These are phyloP conservation scores for Amphichorda felina DNA, from an alignment of 2,329 filamentous ascomycete species.

Conservation along the genomic window DNA sequence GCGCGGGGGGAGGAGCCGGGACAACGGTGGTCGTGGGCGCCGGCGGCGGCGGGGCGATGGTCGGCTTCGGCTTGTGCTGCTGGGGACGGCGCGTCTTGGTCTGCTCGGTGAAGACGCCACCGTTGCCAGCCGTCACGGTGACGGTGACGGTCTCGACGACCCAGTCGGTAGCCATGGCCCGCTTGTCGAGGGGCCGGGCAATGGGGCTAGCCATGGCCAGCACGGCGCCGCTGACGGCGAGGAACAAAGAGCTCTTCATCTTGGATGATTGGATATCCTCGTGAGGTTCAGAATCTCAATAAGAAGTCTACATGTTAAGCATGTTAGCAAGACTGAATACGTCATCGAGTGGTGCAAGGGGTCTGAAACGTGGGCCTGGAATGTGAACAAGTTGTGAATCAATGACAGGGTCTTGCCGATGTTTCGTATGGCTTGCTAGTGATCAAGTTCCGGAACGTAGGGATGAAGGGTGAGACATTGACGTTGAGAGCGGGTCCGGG, in stretches of 20 bases:
- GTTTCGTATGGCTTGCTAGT: neutral
- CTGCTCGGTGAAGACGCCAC: constrained; percentile 13
- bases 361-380: neutral
- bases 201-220: constrained; percentile 31
- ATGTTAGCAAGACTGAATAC: neutral
- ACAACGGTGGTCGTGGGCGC: constrained; percentile 4
- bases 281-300: neutral
- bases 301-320: neutral
- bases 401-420: neutral
- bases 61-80: constrained; percentile 7
- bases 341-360: neutral
- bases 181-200: constrained; percentile 19
- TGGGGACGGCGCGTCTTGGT: constrained; percentile 6
- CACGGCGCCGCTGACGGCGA: constrained; percentile 31
- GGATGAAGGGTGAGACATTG: constrained; percentile 1
- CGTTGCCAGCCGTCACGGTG: constrained; percentile 23
- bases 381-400: neutral
- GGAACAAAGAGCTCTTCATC: constrained; percentile 38
- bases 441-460: neutral
- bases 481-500: neutral
- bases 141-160: constrained; percentile 30
- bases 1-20: neutral
- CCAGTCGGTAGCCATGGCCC: constrained; percentile 25
- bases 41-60: constrained; percentile 4
- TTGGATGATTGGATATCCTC: constrained; percentile 11